phyloP scores from a whole-genome alignment of 106 monocot genomes.

The Dendrobium officinale region DNA sequence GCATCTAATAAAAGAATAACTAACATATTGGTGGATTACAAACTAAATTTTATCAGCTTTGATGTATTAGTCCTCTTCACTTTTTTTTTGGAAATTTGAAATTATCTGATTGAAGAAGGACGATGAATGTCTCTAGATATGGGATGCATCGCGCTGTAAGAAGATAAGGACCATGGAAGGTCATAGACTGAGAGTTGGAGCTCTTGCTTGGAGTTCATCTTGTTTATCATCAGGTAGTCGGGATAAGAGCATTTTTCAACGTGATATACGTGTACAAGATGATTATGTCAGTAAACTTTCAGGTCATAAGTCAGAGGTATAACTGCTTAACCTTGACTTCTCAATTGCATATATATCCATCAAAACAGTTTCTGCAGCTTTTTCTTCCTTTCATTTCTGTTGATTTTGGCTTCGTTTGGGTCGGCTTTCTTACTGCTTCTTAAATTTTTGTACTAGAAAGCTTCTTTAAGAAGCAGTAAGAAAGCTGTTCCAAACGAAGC shows the following conservation, averaged over 20 bases:
- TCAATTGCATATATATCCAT: neutral
- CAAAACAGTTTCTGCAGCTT: no score
- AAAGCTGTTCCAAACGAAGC: no score
- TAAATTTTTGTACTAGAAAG: no score
- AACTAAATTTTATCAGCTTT: neutral
- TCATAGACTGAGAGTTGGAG: slow-evolving; percentile 74
- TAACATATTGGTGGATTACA: neutral
- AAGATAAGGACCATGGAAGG: slow-evolving; percentile 90
- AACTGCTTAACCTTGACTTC: neutral
- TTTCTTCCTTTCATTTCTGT: neutral
- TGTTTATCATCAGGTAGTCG: slow-evolving; percentile 86
- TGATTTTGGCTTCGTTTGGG: neutral
- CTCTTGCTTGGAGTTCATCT: slow-evolving; percentile 91
- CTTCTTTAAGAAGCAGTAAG: no score
- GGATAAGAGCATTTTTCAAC: slow-evolving; percentile 82
- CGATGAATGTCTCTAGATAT: slow-evolving; percentile 46
- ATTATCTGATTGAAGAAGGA: neutral
- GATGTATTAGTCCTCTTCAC: neutral
- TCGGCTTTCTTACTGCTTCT: no score
- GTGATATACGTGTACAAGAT: slow-evolving; percentile 85
- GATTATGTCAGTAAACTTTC: slow-evolving; percentile 79
- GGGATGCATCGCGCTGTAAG: slow-evolving; percentile 87
- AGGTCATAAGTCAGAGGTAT: slow-evolving; percentile 96
- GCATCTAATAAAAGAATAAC: neutral
- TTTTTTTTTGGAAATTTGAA: neutral